A percentile compares a stretch with the other conserved stretches of the same genome.
phyloP scores from a whole-genome alignment of 805 yeast species.

The Ogataea haglerorum region DNA sequence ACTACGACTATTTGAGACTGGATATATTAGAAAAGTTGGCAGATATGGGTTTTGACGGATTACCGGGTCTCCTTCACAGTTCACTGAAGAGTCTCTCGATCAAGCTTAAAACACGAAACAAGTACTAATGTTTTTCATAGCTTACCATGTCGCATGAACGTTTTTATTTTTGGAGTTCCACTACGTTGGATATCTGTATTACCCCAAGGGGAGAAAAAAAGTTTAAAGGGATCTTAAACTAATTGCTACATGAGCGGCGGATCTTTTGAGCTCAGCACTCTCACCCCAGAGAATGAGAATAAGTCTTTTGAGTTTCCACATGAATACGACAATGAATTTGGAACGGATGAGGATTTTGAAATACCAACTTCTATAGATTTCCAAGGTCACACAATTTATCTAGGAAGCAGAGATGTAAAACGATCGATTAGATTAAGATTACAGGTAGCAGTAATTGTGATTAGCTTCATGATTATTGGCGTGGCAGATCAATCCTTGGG shows the following conservation, averaged over 20 bases:
- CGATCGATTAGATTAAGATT: slow-evolving; percentile 36
- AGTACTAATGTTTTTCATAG: not conserved
- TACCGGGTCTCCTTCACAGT: slow-evolving; percentile 48
- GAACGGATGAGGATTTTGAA: slow-evolving; percentile 5
- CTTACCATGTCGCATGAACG: not conserved
- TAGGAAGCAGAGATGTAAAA: slow-evolving; percentile 42
- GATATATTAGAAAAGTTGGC: slow-evolving; percentile 41
- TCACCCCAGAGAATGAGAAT: slow-evolving; percentile 4
- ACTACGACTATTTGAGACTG: slow-evolving; percentile 45
- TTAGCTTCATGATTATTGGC: slow-evolving; percentile 47
- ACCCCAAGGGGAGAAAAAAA: not conserved
- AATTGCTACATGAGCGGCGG: not conserved
- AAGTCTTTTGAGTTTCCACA: slow-evolving; percentile 7
- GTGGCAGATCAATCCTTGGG: slow-evolving; percentile 61
- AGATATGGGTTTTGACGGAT: slow-evolving; percentile 43
- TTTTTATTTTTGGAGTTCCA: not conserved
- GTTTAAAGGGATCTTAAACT: not conserved
- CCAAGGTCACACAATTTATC: slow-evolving; percentile 23
- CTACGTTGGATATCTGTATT: not conserved
- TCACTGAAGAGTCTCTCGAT: slow-evolving; percentile 49
- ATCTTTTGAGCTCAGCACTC: slow-evolving; percentile 10
- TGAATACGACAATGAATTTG: slow-evolving; percentile 1
- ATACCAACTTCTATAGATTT: slow-evolving; percentile 10
- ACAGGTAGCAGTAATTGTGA: slow-evolving; percentile 41
- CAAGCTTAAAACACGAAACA: slow-evolving; percentile 7